Conservation (phyloP, 2,329 filamentous ascomycete genomes). For the Metarhizium guizhouense region DNA sequence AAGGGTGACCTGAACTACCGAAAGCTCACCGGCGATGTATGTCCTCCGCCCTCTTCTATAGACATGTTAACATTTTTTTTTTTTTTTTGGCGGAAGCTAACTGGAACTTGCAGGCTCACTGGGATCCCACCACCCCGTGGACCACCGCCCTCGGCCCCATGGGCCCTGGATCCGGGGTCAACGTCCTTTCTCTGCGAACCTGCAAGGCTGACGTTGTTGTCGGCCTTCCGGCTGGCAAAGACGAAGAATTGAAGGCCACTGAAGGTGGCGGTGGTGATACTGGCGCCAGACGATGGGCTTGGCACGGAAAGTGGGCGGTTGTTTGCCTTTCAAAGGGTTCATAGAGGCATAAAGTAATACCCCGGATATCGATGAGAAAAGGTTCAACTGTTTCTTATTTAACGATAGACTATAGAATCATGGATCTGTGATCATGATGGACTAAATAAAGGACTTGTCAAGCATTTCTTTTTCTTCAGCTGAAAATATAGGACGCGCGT, state of each 20-base stretch:
- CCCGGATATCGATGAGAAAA: background rate
- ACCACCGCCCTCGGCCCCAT: slow-evolving; percentile 75
- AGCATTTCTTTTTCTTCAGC: background rate
- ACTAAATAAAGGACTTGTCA: background rate
- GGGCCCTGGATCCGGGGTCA: slow-evolving; percentile 71
- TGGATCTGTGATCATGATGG: background rate
- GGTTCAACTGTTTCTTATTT: background rate
- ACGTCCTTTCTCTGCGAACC: slow-evolving; percentile 78
- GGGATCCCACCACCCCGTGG: slow-evolving; percentile 86
- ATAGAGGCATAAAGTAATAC: slow-evolving; percentile 9
- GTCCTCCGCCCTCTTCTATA: slow-evolving; percentile 16
- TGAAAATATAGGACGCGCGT: background rate
- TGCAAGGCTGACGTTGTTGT: slow-evolving; percentile 97
- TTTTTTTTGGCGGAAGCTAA: background rate
- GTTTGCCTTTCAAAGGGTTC: slow-evolving; percentile 42
- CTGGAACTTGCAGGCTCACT: slow-evolving; percentile 32
- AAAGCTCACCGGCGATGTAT: slow-evolving; percentile 82
- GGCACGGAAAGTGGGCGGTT: slow-evolving; percentile 96
- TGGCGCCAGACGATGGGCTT: slow-evolving; percentile 77
- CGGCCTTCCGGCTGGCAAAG: slow-evolving; percentile 70
- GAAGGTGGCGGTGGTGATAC: slow-evolving; percentile 64
- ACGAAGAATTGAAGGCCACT: slow-evolving; percentile 64
- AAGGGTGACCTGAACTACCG: slow-evolving; percentile 97
- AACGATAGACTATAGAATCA: slow-evolving; percentile 7
- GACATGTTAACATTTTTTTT: background rate